Base-by-base conservation (phyloP, 768 basidiomycete genomes). In the Suillus clintonianus region DNA sequence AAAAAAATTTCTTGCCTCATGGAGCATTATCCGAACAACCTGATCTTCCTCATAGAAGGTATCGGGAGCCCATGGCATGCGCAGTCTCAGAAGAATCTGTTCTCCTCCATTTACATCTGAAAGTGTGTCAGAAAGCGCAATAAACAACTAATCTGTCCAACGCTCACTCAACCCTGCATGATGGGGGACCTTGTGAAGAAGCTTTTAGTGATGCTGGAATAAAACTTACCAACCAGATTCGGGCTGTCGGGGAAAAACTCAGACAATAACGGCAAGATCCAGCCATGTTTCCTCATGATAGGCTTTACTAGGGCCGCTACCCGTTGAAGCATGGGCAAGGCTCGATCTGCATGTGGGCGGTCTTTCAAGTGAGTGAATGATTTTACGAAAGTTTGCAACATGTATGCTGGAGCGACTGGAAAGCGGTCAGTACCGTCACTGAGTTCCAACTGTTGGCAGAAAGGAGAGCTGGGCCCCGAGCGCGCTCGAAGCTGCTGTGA, bases 271-370 rank as follows among this genome's bases (percentile, higher is more conserved):
- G 91, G 90, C 32, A 94, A 80, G 32, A 83, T 81, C 95, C 95
- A 98, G 5, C 78, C 78, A 68, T 89, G 89, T 67, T 89, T 92
- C 62, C 88, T 81, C 95, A 97, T 97, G 67, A 98, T 94, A 8
- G 96, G 96, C 74, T 95, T 96, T 57, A 97, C 94, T 56, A 93
- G 82, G 2, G 89, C 88, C 0, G 90, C 89, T 36, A 92, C 81
- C 65, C 83, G 83, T 68, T 90, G 84, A 42, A 95, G 81, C 72
- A 91, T 79, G 17, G 80, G 73, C 48, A 93, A 80, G 19, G 94
- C 92, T 43, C 85, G 82, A 65, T 90, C 85, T 50, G 87, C 83
- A 68, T 85, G 84, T 43, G 89, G 89, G 70, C 81, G 83, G 62
- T 83, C 84, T 65, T 86, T 90, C 65, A 95, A 82, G 72, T 92